These are phyloP conservation scores for Pseudocercospora fuligena DNA, from an alignment of 2,329 filamentous ascomycete species.

Conservation along the genomic window DNA sequence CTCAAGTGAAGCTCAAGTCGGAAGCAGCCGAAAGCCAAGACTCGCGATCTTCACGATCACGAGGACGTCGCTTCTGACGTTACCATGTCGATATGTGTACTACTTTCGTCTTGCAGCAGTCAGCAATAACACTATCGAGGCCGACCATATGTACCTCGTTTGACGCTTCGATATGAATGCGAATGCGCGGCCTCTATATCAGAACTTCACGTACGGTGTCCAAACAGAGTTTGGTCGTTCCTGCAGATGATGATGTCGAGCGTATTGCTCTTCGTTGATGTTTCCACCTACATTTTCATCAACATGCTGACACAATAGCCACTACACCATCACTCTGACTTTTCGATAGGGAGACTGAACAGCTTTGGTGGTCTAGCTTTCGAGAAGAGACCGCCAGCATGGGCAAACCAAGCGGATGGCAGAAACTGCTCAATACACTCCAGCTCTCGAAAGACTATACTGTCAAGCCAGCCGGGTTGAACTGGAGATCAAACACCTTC, in stretches of 20 bases:
- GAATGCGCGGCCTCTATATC: neutral
- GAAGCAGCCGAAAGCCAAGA: slow-evolving; percentile 7
- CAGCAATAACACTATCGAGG: neutral
- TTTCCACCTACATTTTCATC: neutral
- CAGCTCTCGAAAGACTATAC: slow-evolving; percentile 42
- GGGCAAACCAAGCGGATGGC: slow-evolving; percentile 7
- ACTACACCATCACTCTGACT: neutral
- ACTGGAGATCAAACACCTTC: slow-evolving; percentile 62
- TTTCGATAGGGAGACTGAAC: neutral
- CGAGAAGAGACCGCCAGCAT: neutral
- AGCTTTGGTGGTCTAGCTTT: neutral
- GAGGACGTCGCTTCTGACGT: neutral
- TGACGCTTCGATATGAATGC: neutral
- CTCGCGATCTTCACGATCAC: neutral
- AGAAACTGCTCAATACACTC: slow-evolving; percentile 40
- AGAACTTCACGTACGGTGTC: neutral
- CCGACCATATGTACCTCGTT: neutral
- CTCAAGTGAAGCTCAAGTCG: slow-evolving; percentile 6
- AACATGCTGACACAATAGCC: neutral
- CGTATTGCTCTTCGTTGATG: neutral
- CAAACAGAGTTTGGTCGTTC: slow-evolving; percentile 16
- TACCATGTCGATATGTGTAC: neutral
- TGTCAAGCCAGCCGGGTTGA: slow-evolving; percentile 44
- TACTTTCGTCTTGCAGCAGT: neutral
- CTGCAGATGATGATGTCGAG: slow-evolving; percentile 23